Conservation (phyloP, 1,284 basidiomycete genomes). For the Cryptococcus sp. region DNA sequence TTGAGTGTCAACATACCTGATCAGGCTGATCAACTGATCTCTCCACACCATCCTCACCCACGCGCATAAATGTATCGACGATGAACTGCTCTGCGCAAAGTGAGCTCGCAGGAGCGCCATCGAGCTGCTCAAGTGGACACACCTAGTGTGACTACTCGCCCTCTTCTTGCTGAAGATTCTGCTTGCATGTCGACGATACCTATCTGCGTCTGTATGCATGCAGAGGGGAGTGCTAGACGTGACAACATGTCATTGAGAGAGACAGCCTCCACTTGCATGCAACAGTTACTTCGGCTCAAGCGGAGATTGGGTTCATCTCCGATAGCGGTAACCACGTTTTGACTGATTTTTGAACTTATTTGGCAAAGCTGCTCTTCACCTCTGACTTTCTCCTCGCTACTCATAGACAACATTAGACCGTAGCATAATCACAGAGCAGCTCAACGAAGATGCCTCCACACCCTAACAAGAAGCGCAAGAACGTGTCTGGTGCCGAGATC, state of each 20-base stretch:
- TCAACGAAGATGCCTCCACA: neutral
- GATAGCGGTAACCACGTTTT: too few species aligned
- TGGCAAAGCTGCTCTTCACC: neutral
- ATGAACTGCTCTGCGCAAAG: slow-evolving; percentile 41
- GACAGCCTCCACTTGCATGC: too few species aligned
- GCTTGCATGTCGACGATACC: too few species aligned
- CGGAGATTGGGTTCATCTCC: too few species aligned
- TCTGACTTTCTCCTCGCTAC: too few species aligned
- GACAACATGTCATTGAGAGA: too few species aligned
- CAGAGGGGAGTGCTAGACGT: too few species aligned
- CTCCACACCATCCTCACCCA: slow-evolving; percentile 39
- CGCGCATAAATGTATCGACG: slow-evolving; percentile 46
- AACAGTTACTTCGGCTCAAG: too few species aligned
- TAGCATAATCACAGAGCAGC: too few species aligned
- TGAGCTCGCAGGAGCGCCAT: too few species aligned
- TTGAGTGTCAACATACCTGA: slow-evolving; percentile 36
- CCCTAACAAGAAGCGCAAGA: slow-evolving; percentile 15
- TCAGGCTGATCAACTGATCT: slow-evolving; percentile 34
- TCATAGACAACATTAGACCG: too few species aligned
- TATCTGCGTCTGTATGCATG: too few species aligned
- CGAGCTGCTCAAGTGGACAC: neutral
- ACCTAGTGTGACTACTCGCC: slow-evolving; percentile 16
- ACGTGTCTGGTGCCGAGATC: slow-evolving; percentile 2
- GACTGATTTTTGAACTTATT: slow-evolving; percentile 1
- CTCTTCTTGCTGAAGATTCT: neutral